phyloP scores from a whole-genome alignment of 257 asterid genomes.

The Verbascum thapsus region DNA sequence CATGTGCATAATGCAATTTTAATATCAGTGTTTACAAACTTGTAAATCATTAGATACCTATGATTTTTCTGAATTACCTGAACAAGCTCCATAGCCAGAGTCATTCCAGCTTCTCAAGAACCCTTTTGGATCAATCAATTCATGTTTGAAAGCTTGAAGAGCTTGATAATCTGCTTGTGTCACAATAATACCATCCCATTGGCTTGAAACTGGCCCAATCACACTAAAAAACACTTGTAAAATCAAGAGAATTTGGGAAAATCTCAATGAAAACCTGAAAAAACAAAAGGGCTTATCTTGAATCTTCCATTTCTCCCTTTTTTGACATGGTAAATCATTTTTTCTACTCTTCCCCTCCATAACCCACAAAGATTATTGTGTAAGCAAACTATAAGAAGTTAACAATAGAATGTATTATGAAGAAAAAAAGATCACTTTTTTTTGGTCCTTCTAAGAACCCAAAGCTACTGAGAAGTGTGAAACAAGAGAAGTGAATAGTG shows the following conservation, averaged over 20 bases:
- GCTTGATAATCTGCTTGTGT: slow-evolving; percentile 79
- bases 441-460: slow-evolving; percentile 3
- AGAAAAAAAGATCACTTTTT: not conserved
- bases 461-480: slow-evolving; percentile 13
- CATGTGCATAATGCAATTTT: too few species aligned
- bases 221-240: slow-evolving; percentile 29
- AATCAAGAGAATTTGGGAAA: slow-evolving; percentile 30
- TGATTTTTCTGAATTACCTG: slow-evolving; percentile 7
- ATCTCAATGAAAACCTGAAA: slow-evolving; percentile 19
- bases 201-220: slow-evolving; percentile 39
- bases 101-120: slow-evolving; percentile 90
- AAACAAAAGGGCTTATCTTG: slow-evolving; percentile 2
- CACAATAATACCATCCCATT: slow-evolving; percentile 86
- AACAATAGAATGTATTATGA: not conserved
- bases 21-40: too few species aligned
- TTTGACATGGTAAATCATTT: slow-evolving; percentile 23
- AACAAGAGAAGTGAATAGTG: slow-evolving; percentile 29
- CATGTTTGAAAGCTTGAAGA: slow-evolving; percentile 80
- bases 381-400: not conserved
- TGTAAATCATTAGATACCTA: too few species aligned
- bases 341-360: slow-evolving; percentile 21
- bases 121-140: slow-evolving; percentile 76
- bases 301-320: slow-evolving; percentile 46
- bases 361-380: not conserved
- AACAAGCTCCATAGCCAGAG: slow-evolving; percentile 81